These are phyloP conservation scores for Claviceps purpurea DNA, from an alignment of 2,329 filamentous ascomycete genomes.

Conservation along the genomic window DNA sequence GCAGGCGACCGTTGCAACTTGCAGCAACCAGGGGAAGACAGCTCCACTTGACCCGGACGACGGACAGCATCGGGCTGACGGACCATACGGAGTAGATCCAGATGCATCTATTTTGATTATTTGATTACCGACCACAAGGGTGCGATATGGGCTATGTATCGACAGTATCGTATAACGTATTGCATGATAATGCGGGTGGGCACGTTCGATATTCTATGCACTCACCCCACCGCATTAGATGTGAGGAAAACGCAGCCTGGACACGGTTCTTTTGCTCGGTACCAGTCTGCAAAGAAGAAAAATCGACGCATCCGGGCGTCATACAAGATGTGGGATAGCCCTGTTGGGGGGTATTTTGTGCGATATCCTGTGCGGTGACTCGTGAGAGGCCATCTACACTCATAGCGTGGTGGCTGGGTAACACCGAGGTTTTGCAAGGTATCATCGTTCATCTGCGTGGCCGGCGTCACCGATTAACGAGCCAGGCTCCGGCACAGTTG, in stretches of 20 bases:
- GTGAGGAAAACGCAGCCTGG: neutral
- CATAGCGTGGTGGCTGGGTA: neutral
- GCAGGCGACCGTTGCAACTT: too few relatives aligned
- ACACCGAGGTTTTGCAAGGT: neutral
- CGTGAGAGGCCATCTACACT: neutral
- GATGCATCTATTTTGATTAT: too few relatives aligned
- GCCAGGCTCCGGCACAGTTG: neutral
- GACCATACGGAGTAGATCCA: too few relatives aligned
- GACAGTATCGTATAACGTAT: neutral
- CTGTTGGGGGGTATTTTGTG: neutral
- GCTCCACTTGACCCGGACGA: too few relatives aligned
- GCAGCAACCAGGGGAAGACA: too few relatives aligned
- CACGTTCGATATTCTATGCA: neutral
- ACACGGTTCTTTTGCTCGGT: neutral
- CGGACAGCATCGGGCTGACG: too few relatives aligned
- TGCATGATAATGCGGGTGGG: neutral
- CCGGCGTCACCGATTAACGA: neutral
- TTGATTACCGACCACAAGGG: neutral
- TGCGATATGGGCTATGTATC: neutral
- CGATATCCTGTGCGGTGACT: neutral
- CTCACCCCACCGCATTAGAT: neutral
- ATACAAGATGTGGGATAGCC: neutral
- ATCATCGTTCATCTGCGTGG: neutral
- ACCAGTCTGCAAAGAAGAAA: conserved; percentile 4
- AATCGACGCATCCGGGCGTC: neutral